A percentile compares a stretch with the other conserved stretches of the same genome.
Conservation (phyloP, 352 stramenopile genomes). For the Blastocystis sp. region DNA sequence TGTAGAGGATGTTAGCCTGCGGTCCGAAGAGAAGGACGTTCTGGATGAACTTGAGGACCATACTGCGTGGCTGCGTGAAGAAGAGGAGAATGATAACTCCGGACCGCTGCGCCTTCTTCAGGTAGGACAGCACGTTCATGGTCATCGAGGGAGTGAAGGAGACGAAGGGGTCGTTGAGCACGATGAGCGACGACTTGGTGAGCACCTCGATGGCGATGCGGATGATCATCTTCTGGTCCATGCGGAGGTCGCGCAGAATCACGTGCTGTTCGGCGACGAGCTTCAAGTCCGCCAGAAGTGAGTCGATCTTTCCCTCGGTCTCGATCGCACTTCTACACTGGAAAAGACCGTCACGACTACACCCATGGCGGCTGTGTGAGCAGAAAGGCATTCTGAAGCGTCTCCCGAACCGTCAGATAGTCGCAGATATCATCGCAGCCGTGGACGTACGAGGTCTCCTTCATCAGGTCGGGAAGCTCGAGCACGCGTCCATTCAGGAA, state of each 20-base stretch:
- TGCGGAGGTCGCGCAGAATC: neutral
- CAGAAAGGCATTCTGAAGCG: neutral
- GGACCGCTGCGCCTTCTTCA: conserved; percentile 19
- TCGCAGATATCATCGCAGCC: conserved; percentile 28
- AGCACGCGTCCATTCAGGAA: conserved; percentile 31
- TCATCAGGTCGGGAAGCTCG: neutral
- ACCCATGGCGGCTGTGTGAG: conserved; percentile 28
- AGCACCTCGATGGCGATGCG: conserved; percentile 31
- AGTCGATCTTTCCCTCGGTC: neutral
- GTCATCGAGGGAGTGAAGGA: conserved; percentile 48
- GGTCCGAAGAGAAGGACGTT: conserved; percentile 31
- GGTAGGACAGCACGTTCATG: conserved; percentile 31
- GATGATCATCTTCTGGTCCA: conserved; percentile 34
- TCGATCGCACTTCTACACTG: neutral
- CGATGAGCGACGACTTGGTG: conserved; percentile 13
- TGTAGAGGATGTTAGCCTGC: conserved; percentile 40
- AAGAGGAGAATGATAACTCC: conserved; percentile 35
- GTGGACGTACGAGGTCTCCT: conserved; percentile 21
- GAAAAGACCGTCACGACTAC: neutral
- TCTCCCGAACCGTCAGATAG: conserved; percentile 23
- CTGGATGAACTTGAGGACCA: conserved; percentile 30
- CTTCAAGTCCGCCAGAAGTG: neutral
- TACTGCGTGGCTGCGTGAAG: neutral
- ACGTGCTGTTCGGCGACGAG: neutral
- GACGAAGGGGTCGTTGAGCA: conserved; percentile 27